Evolutionary conservation across 2,329 filamentous ascomycete genomes (phyloP).

Genomic region (Juglanconis oblonga): DNA sequence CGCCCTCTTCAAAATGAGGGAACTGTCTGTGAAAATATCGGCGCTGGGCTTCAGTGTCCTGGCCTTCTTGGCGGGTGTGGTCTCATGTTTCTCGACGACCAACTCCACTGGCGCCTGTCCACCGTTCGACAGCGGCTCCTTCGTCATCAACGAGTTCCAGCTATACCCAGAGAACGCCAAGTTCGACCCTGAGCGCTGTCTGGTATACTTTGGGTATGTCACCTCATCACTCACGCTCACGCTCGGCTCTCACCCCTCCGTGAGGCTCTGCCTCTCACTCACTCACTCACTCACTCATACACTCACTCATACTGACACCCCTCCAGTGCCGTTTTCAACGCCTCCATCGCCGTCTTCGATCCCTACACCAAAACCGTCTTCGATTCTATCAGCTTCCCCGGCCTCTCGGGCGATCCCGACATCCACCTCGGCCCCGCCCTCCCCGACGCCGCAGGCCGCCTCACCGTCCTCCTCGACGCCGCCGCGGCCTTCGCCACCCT

Average conservation of each 20-base stretch:
- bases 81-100: background rate
- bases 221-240: background rate
- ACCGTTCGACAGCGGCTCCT: slow-evolving; percentile 22
- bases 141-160: slow-evolving; percentile 27
- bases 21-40: background rate
- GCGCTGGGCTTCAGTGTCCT: background rate
- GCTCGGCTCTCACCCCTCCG: background rate
- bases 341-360: slow-evolving; percentile 31
- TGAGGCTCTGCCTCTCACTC: no score
- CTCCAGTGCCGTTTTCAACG: slow-evolving; percentile 30
- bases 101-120: slow-evolving; percentile 15
- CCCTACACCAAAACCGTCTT: slow-evolving; percentile 29
- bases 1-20: background rate
- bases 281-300: background rate
- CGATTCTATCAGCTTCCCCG: slow-evolving; percentile 25
- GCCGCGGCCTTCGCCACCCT: slow-evolving; percentile 32
- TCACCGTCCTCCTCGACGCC: slow-evolving; percentile 33
- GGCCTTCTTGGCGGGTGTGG: background rate
- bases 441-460: slow-evolving; percentile 29
- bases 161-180: slow-evolving; percentile 36
- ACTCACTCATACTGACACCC: background rate
- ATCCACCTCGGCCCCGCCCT: slow-evolving; percentile 34
- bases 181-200: slow-evolving; percentile 30
- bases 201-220: slow-evolving; percentile 30
- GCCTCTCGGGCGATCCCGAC: slow-evolving; percentile 27